Percentiles rank a stretch among this genome's conserved stretches.
phyloP scores from a whole-genome alignment of 75 land plant genomes.

The Cunninghamia lanceolata region DNA sequence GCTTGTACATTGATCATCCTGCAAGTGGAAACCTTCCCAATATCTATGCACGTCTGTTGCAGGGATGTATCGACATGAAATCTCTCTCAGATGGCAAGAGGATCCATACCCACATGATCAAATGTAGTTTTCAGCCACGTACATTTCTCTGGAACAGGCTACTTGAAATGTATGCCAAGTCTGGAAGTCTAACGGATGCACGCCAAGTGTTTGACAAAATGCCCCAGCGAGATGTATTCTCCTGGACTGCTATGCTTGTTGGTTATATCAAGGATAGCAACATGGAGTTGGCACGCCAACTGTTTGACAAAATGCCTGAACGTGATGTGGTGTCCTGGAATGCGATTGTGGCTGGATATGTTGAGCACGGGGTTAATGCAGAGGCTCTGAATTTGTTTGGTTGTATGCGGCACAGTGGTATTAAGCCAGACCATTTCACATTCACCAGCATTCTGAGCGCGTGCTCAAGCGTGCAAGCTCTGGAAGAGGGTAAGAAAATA shows the following conservation, averaged over 20 bases:
- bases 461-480: slow-evolving; percentile 30
- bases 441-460: slow-evolving; percentile 47
- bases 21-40: neutral
- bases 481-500: slow-evolving; percentile 43
- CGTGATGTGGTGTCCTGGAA: slow-evolving; percentile 51
- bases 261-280: slow-evolving; percentile 42
- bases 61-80: neutral
- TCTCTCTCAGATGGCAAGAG: neutral
- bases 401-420: slow-evolving; percentile 29
- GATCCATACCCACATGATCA: slow-evolving; percentile 3
- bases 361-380: slow-evolving; percentile 28
- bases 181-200: slow-evolving; percentile 11
- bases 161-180: neutral
- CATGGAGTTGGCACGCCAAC: slow-evolving; percentile 23
- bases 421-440: slow-evolving; percentile 44
- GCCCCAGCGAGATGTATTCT: slow-evolving; percentile 36
- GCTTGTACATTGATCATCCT: neutral
- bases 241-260: slow-evolving; percentile 54
- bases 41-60: neutral
- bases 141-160: neutral
- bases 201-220: slow-evolving; percentile 51
- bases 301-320: slow-evolving; percentile 45
- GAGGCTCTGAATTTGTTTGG: slow-evolving; percentile 45
- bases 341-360: slow-evolving; percentile 67
- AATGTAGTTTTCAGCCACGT: neutral